Base-by-base conservation (phyloP, 2,329 filamentous ascomycete species). In the Fusarium sp. region DNA sequence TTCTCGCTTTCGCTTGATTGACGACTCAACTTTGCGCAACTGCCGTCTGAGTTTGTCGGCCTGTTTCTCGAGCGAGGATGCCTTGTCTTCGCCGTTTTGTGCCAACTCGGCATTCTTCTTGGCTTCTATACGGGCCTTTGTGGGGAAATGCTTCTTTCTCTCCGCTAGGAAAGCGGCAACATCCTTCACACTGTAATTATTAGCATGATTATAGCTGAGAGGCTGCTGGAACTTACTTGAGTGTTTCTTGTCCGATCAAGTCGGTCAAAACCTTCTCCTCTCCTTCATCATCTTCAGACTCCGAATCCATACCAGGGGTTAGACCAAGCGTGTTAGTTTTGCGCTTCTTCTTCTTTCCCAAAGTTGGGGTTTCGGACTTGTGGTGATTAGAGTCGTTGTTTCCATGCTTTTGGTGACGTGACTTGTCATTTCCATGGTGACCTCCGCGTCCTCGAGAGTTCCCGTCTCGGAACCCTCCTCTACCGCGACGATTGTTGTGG, bases 111-210 rank as follows among this genome's bases (percentile, higher is more conserved):
- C 83, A 73, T 86, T 85, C 69, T 89, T 88, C 80, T 88, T 93
- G 70, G 89, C 89, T 67, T 89, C 86, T 68, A 90, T 84, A 60
- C 93, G 90, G 64, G 89, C 89, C 78, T 89, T 89, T 5, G 95
- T 98, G 4, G 95, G 95, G 78, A 89, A 98, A 55, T 91, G 91
- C 71, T 89, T 91, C 78, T 87, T 92, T 64, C 95, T 90, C 80
- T 97, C 94, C 53, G 90, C 90, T 69, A 97, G 89, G 90, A 94
- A 98, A 10, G 89, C 88, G 27, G 89, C 87, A 60, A 98, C 86
- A 77, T 98, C 94, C 64, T 88, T 88, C 18, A 88, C 84, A 62
- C 87, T 89, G 59, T 33, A 38, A n/a, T 50, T 42, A 57, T 76
- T 57, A 76, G 70, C 37, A 54, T 15, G 20, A 27, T 23, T 9